These are phyloP conservation scores for Syzygium malaccense DNA, from an alignment of 441 rosid species.

Conservation along the genomic window DNA sequence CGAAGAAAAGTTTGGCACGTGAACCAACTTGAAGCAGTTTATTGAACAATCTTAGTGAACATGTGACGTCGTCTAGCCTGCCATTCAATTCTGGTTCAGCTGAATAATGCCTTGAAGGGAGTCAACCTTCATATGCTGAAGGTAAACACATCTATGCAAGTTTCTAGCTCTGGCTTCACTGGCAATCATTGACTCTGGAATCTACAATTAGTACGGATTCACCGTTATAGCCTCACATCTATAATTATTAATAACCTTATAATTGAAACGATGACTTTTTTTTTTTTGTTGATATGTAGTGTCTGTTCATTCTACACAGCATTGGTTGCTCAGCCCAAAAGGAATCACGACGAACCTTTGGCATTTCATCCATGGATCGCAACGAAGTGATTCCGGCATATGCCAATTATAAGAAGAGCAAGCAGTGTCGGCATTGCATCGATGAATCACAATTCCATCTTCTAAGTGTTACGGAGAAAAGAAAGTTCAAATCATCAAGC, in stretches of 20 bases:
- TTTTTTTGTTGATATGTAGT: too few relatives aligned
- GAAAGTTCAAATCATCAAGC: neutral
- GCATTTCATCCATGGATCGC: too few relatives aligned
- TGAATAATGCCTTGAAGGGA: neutral
- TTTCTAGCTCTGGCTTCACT: neutral
- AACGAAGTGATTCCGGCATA: too few relatives aligned
- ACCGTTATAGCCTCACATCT: neutral
- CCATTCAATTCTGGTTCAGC: neutral
- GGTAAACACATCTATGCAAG: neutral
- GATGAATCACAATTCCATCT: neutral
- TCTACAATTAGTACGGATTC: too few relatives aligned
- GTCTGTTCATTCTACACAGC: too few relatives aligned
- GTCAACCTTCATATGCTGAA: neutral
- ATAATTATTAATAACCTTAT: too few relatives aligned
- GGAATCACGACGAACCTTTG: too few relatives aligned
- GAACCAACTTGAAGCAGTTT: neutral
- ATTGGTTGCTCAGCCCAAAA: too few relatives aligned
- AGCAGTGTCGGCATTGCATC: neutral
- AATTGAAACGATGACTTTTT: too few relatives aligned
- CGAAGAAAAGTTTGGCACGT: neutral
- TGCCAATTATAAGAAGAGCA: neutral
- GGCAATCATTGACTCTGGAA: neutral
- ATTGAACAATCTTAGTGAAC: neutral
- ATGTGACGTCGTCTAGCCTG: neutral
- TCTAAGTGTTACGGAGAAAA: neutral